Evolutionary conservation across 23 red algal genomes (phyloP), one percentile per base, ranked within the genome.

Genomic region (Gracilaria gracilis): DNA sequence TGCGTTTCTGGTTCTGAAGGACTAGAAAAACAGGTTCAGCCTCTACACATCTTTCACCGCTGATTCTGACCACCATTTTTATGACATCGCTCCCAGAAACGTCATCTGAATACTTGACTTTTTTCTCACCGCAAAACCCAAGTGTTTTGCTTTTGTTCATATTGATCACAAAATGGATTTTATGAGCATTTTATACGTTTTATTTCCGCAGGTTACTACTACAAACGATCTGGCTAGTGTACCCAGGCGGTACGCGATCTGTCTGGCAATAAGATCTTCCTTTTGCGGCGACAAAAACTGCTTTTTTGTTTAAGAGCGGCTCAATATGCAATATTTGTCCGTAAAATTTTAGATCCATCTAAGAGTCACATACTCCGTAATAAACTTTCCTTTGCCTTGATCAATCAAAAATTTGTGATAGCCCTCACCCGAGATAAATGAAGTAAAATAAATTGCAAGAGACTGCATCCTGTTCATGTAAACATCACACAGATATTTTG

Each of bases 31-130:
- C 29, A 70, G n/a, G n/a, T n/a, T n/a, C n/a, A n/a, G n/a, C n/a
- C n/a, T n/a, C n/a, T n/a, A n/a, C n/a, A n/a, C n/a, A n/a, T n/a
- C n/a, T n/a, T n/a, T n/a, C n/a, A n/a, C n/a, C n/a, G n/a, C n/a
- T 37, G n/a, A n/a, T n/a, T n/a, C n/a, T n/a, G n/a, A n/a, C n/a
- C n/a, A n/a, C n/a, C n/a, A n/a, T n/a, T n/a, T n/a, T n/a, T n/a
- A n/a, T n/a, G n/a, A n/a, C n/a, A n/a, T n/a, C n/a, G n/a, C n/a
- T n/a, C n/a, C n/a, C n/a, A n/a, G n/a, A n/a, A n/a, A n/a, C n/a
- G n/a, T n/a, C n/a, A 74, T 74, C 67, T 38, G 67, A 2, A 31
- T 74, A 74, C 17, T 23, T 74, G 2, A 74, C 67, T 46, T 74
- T 21, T 21, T 9, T 74, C 15, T 74, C 67, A 16, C 67, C 67